A percentile compares a stretch with the other conserved stretches of the same genome.
Conservation (phyloP, 2,329 filamentous ascomycete genomes). For the Penicillium expansum region DNA sequence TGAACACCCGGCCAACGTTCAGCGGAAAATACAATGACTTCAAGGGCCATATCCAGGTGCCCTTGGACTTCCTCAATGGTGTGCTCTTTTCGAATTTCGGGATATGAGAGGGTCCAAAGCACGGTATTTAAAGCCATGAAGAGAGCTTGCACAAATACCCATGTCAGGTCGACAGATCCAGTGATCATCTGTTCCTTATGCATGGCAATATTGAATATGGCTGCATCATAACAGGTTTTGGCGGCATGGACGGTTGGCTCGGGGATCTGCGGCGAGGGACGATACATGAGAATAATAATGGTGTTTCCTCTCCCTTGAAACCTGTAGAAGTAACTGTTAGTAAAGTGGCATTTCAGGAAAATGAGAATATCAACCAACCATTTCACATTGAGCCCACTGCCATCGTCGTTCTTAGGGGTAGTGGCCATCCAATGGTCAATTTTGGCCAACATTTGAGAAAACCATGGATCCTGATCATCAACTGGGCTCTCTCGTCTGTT, state of each 20-base stretch:
- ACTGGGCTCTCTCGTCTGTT: slow-evolving; percentile 73
- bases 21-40: slow-evolving; percentile 74
- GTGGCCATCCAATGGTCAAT: slow-evolving; percentile 75
- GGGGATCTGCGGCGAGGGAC: slow-evolving; percentile 88
- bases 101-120: slow-evolving; percentile 86
- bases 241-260: slow-evolving; percentile 79
- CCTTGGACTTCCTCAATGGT: slow-evolving; percentile 71
- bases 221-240: slow-evolving; percentile 76
- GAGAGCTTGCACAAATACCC: slow-evolving; percentile 85
- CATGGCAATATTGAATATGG: slow-evolving; percentile 76
- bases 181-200: slow-evolving; percentile 76
- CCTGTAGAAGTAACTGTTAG: slow-evolving; percentile 38
- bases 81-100: slow-evolving; percentile 73
- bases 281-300: slow-evolving; percentile 82
- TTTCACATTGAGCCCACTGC: slow-evolving; percentile 69
- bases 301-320: slow-evolving; percentile 72
- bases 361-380: slow-evolving; percentile 61
- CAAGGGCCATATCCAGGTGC: slow-evolving; percentile 70
- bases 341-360: background rate
- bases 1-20: slow-evolving; percentile 90
- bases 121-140: slow-evolving; percentile 92
- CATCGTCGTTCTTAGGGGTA: slow-evolving; percentile 68
- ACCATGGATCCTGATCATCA: slow-evolving; percentile 84
- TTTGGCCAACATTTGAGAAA: slow-evolving; percentile 72
- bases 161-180: slow-evolving; percentile 78